Evolutionary conservation across 2,329 filamentous ascomycete species (phyloP), one percentile per base, ranked within the genome.

Genomic region (Neopestalotiopsis sp.): DNA sequence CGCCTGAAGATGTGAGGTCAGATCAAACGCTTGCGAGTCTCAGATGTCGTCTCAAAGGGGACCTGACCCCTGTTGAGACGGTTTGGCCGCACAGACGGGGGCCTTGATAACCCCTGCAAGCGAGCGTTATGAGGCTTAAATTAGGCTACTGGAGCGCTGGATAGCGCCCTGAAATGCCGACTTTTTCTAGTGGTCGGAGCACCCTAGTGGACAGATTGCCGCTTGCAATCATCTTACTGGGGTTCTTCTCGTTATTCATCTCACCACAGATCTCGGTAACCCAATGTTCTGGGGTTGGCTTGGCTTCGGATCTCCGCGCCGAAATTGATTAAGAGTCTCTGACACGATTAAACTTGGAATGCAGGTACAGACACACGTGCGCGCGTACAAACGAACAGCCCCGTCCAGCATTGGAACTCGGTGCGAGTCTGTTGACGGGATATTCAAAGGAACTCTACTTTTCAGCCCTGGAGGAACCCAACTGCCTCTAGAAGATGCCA

Each of bases 1-100:
- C 57, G 53, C 65, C 24, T 67, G 57, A 32, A 67, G 65, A 61
- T 67, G 57, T 67, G 65, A 67, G 65, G 65, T 67, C 65, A 38
- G 65, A 67, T 67, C 65, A 67, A 67, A 67, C 65, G 38, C 38
- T 45, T 66, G 65, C 65, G 34, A 65, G 64, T 66, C 64, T 66
- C 64, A 58, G 49, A 61, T 61, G 53, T 34, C 56, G 56, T 67
- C 53, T 67, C 65, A 61, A 49, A 58, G 28, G 24, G n/a, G 30
- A 20, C 14, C 24, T n/a, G 34, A 67, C 53, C 65, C 65, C 65
- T 67, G 65, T 67, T 49, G 65, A 40, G 65, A 61, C 65, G 53
- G 57, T 67, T 61, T 61, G 57, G 58, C 53, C 45, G 64, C 42
- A 34, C 64, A 58, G 34, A 58, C 64, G 49, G 17, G 28, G 45